Conservation (phyloP, 2,329 filamentous ascomycete genomes). For the Aspergillus floridensis region DNA sequence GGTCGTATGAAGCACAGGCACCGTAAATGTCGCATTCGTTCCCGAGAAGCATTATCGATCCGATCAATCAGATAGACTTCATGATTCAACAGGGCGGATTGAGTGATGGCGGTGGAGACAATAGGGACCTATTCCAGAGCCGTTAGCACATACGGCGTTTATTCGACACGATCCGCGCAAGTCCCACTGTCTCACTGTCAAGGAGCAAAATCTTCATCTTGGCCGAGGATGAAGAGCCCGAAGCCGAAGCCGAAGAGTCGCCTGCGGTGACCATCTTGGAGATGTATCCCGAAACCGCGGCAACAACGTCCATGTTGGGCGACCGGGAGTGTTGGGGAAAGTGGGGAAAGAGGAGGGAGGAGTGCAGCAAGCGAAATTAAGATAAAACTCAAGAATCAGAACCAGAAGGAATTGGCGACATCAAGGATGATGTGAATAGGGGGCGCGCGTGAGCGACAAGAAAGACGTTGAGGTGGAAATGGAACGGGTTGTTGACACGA, state of each 20-base stretch:
- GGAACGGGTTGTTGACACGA: no score
- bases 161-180: slow-evolving; percentile 30
- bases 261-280: slow-evolving; percentile 89
- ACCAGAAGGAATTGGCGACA: neutral
- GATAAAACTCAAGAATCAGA: neutral
- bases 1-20: slow-evolving; percentile 92
- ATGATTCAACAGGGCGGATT: slow-evolving; percentile 90
- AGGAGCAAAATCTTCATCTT: slow-evolving; percentile 99
- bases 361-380: neutral
- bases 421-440: no score
- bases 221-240: slow-evolving; percentile 61
- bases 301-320: slow-evolving; percentile 83
- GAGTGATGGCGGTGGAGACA: slow-evolving; percentile 90
- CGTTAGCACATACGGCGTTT: slow-evolving; percentile 20
- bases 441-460: no score
- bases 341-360: neutral
- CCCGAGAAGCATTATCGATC: slow-evolving; percentile 80
- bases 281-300: slow-evolving; percentile 91
- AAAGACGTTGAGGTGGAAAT: no score
- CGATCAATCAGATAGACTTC: slow-evolving; percentile 98
- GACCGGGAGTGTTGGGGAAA: neutral
- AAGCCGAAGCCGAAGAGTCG: slow-evolving; percentile 54
- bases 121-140: slow-evolving; percentile 65
- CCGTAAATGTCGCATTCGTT: slow-evolving; percentile 96
- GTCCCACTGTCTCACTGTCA: slow-evolving; percentile 80